phyloP scores from a whole-genome alignment of 2,329 filamentous ascomycete genomes.

The Sarocladiaceae sp. region DNA sequence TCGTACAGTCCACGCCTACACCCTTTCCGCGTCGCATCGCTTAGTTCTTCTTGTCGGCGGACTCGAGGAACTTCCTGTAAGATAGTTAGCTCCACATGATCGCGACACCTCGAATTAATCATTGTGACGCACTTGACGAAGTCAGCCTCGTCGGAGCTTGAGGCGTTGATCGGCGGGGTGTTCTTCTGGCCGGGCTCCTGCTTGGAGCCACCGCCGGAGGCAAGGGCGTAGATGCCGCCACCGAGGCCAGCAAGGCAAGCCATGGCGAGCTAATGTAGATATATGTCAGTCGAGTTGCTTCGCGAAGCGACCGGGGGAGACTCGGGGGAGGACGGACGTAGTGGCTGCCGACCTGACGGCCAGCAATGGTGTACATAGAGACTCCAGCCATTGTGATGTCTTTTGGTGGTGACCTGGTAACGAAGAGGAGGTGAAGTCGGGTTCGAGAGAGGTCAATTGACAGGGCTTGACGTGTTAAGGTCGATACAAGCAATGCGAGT shows the following conservation, averaged over 20 bases:
- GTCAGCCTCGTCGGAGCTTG: slow-evolving; percentile 55
- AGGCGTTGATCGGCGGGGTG: slow-evolving; percentile 55
- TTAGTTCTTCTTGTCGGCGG: slow-evolving; percentile 35
- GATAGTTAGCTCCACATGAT: slow-evolving; percentile 7
- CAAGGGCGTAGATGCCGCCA: slow-evolving; percentile 38
- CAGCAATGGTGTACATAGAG: slow-evolving; percentile 47
- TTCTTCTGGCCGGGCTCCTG: slow-evolving; percentile 36
- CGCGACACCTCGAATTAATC: slow-evolving; percentile 18
- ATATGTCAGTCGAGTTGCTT: slow-evolving; percentile 10
- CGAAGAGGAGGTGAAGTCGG: slow-evolving; percentile 20
- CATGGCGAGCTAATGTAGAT: slow-evolving; percentile 45
- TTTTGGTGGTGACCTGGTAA: slow-evolving; percentile 9
- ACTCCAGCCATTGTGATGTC: slow-evolving; percentile 30
- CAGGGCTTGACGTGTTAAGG: slow-evolving; percentile 13
- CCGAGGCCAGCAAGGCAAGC: slow-evolving; percentile 47
- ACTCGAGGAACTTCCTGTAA: slow-evolving; percentile 32
- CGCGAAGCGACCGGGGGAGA: neutral
- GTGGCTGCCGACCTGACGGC: slow-evolving; percentile 55
- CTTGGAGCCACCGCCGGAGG: slow-evolving; percentile 31
- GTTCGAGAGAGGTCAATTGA: slow-evolving; percentile 24
- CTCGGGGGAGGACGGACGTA: slow-evolving; percentile 40
- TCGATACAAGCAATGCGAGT: slow-evolving; percentile 8
- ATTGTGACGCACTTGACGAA: slow-evolving; percentile 55
- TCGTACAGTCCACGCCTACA: slow-evolving; percentile 17
- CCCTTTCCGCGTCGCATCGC: slow-evolving; percentile 13